phyloP scores from a whole-genome alignment of 768 basidiomycete species.

The Paxillus involutus region DNA sequence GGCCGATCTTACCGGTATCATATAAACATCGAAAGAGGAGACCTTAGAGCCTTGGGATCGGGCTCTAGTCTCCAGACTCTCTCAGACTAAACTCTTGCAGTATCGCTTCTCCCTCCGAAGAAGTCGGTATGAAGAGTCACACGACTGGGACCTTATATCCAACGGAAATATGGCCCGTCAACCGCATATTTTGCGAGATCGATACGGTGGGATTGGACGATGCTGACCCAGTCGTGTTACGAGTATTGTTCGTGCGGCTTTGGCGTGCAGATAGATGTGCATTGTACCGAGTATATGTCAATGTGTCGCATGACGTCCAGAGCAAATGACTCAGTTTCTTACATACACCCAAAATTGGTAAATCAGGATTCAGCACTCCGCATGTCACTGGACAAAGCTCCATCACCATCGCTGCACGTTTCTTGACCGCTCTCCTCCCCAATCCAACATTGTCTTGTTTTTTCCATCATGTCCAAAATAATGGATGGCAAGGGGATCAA shows the following conservation, averaged over 20 bases:
- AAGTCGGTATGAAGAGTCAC: neutral
- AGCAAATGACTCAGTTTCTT: no score
- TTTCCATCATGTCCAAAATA: constrained; percentile 19
- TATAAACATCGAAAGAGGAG: neutral
- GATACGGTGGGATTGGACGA: neutral
- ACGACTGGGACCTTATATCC: neutral
- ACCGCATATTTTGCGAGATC: neutral
- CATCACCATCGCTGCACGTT: constrained; percentile 1
- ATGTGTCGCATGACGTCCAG: no score
- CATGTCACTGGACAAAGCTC: neutral
- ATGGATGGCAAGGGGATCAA: constrained; percentile 29
- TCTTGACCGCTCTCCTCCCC: neutral
- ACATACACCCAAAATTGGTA: neutral
- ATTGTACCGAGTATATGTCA: no score
- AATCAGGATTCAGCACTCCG: neutral
- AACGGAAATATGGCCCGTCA: no score
- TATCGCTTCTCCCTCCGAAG: neutral
- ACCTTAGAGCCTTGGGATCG: neutral
- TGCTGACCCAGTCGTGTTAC: neutral
- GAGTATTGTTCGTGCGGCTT: neutral
- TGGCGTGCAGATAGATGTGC: neutral
- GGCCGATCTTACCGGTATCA: neutral
- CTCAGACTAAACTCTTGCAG: neutral
- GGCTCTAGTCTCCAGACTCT: neutral
- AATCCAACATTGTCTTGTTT: neutral